Evolutionary conservation across 495 filamentous ascomycete species (phyloP).

Genomic region (Hyaloscypha hepaticicola): DNA sequence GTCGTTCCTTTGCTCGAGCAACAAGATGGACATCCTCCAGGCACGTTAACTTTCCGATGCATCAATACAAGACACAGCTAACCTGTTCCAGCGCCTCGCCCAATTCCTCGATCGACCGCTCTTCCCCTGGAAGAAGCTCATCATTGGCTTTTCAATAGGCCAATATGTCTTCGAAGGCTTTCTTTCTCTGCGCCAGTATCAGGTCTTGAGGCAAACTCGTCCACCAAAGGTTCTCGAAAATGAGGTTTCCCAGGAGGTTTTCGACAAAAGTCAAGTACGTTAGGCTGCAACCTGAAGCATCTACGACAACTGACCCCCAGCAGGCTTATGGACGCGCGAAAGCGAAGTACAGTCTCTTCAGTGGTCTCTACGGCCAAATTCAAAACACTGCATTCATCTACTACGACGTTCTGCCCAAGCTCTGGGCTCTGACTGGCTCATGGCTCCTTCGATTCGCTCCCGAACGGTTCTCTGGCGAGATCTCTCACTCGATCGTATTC

Average conservation of each 20-base stretch:
- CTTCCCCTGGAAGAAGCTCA: slow-evolving; percentile 96
- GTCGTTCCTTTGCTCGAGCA: slow-evolving; percentile 14
- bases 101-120: slow-evolving; percentile 83
- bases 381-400: slow-evolving; percentile 88
- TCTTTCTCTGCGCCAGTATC: slow-evolving; percentile 83
- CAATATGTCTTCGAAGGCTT: slow-evolving; percentile 87
- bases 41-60: slow-evolving; percentile 31
- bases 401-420: slow-evolving; percentile 82
- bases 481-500: slow-evolving; percentile 90
- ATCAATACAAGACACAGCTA: slow-evolving; percentile 10
- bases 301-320: slow-evolving; percentile 13
- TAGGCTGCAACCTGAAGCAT: background rate
- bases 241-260: slow-evolving; percentile 86
- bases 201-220: slow-evolving; percentile 72
- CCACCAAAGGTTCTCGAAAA: slow-evolving; percentile 80
- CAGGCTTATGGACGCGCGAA: slow-evolving; percentile 93
- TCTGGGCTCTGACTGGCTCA: slow-evolving; percentile 80
- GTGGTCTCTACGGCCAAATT: slow-evolving; percentile 76
- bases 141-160: slow-evolving; percentile 86
- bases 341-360: slow-evolving; percentile 80
- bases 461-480: slow-evolving; percentile 80
- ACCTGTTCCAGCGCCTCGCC: slow-evolving; percentile 68
- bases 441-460: slow-evolving; percentile 73
- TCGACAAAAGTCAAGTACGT: slow-evolving; percentile 85
- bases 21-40: slow-evolving; percentile 53